These are phyloP conservation scores for Physcomitrellopsis africana DNA, from an alignment of 225 moss, liverwort and hornwort genomes.

Conservation along the genomic window DNA sequence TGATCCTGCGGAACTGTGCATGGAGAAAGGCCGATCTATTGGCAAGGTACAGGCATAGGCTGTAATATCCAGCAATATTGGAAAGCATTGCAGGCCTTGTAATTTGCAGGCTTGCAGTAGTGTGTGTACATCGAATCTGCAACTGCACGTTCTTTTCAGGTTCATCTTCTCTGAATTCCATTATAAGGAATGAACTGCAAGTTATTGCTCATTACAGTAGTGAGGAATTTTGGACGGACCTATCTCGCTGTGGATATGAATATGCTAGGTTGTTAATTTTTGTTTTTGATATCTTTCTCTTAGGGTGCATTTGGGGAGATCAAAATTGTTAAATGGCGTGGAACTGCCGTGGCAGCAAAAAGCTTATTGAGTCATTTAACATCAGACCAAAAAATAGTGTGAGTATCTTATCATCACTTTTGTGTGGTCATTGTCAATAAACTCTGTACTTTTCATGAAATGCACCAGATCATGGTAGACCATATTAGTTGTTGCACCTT, in stretches of 20 bases:
- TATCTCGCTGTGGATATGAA: neutral
- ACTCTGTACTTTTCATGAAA: neutral
- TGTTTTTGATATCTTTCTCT: neutral
- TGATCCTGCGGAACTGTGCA: conserved; percentile 40
- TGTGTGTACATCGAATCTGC: neutral
- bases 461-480: neutral
- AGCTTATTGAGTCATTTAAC: conserved; percentile 45
- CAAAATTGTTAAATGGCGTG: conserved; percentile 47
- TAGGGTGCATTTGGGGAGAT: conserved; percentile 56
- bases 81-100: neutral
- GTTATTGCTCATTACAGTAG: neutral
- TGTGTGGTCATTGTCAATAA: neutral
- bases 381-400: conserved; percentile 48
- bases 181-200: neutral
- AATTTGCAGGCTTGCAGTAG: neutral
- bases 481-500: neutral
- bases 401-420: conserved; percentile 5
- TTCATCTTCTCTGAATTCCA: neutral
- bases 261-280: neutral
- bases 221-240: neutral
- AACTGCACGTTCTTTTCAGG: neutral
- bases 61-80: neutral
- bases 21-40: conserved; percentile 42
- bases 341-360: conserved; percentile 47
- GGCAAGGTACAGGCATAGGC: conserved; percentile 31